Base-by-base conservation (phyloP, 768 basidiomycete genomes). In the Gymnopilus dilepis region DNA sequence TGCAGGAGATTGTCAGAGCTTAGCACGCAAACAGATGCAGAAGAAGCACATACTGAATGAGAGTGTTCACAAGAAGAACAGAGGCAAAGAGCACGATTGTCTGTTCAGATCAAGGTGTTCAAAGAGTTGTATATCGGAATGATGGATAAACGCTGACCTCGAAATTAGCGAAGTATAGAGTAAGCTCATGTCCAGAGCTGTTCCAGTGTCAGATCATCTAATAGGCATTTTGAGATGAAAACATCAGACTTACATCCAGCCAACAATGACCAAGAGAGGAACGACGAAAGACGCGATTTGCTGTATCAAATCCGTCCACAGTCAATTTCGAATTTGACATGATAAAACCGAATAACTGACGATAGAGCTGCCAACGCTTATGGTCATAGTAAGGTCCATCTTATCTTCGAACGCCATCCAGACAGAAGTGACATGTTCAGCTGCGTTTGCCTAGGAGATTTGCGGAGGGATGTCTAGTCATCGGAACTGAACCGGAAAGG, bases 211-310 rank as follows among this genome's bases (percentile, higher is more conserved):
- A 47, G 54, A 45, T 41, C 19, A 62, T 52, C 22, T 45, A 22
- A n/a, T 64, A 54, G 54, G 62, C 61, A 40, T 19, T 30, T 19
- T 13, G 15, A 30, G 15, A 28, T 56, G 48, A 56, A 69, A 54
- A 64, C 65, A 63, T 56, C 59, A 47, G 48, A 77, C 91, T 72
- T 76, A 88, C 81, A 86, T 84, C 95, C 95, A 98, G 22, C 94
- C 94, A 61, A 95, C 79, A 60, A 96, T 85, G 54, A 97, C 94
- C 50, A 98, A 80, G 17, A 95, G 78, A 1, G 95, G 95, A 9
- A 98, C 83, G 43, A 95, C 92, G 63, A 95, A 91, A 1, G 90
- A 80, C 1, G 92, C 89, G 63, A 94, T 92, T 91, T 93, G 91
- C 91, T 91, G 65, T 22, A 43, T 22, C 4, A 38, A 50, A 52